phyloP scores from a whole-genome alignment of 2,329 filamentous ascomycete genomes.

The Monascus ruber region DNA sequence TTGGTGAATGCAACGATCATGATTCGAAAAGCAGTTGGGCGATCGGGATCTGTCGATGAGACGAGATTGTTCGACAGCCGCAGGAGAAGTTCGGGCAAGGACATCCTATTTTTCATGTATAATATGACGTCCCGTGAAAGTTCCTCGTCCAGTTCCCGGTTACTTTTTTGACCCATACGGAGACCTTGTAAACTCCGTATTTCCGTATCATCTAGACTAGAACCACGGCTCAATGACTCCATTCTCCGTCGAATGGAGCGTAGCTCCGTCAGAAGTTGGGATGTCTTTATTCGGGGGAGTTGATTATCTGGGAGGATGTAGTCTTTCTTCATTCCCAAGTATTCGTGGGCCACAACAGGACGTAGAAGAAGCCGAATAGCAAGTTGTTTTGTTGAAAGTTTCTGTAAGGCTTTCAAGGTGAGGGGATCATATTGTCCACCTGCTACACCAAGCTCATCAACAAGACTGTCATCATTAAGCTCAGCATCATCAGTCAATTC shows the following conservation, averaged over 20 bases:
- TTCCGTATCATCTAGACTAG: conserved; percentile 1
- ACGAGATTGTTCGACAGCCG: conserved; percentile 25
- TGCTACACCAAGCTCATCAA: conserved; percentile 5
- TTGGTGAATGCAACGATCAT: conserved; percentile 29
- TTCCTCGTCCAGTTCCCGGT: conserved; percentile 15
- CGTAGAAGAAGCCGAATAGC: conserved; percentile 28
- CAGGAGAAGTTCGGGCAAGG: conserved; percentile 24
- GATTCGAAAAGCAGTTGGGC: conserved; percentile 18
- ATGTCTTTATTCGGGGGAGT: conserved; percentile 17
- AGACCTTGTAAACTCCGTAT: not conserved
- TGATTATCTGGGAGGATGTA: conserved; percentile 16
- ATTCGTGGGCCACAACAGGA: conserved; percentile 28
- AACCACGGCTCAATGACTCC: conserved; percentile 15
- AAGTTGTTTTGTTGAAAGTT: conserved; percentile 28
- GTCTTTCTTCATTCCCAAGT: conserved; percentile 21
- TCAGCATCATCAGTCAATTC: conserved; percentile 4
- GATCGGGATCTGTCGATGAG: conserved; percentile 24
- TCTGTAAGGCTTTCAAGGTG: conserved; percentile 27
- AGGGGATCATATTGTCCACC: conserved; percentile 15
- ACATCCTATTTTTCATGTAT: conserved; percentile 19
- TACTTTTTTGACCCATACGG: not conserved
- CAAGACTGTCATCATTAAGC: conserved; percentile 8
- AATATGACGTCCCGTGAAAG: conserved; percentile 17
- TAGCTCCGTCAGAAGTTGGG: conserved; percentile 23
- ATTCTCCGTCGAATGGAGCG: conserved; percentile 21